Percentiles rank a stretch among this genome's conserved stretches.
Evolutionary conservation across 2,329 filamentous ascomycete species (phyloP).

Genomic region (Colletotrichum sojae): DNA sequence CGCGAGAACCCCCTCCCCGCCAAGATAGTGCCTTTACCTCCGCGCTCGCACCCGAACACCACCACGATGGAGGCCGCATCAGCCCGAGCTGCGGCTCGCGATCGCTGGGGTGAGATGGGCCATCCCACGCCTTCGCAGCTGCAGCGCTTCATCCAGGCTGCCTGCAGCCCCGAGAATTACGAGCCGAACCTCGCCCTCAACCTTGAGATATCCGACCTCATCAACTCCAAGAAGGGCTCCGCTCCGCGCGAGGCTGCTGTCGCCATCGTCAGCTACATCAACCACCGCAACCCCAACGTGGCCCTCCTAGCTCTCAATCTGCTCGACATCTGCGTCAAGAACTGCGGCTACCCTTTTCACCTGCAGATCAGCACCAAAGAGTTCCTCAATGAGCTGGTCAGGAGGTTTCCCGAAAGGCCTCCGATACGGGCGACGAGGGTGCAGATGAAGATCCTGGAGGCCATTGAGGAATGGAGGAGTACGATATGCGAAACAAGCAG

Average conservation of each 20-base stretch:
- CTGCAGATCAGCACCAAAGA: slow-evolving; percentile 99
- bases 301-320: slow-evolving; percentile 90
- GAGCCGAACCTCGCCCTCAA: slow-evolving; percentile 97
- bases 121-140: slow-evolving; percentile 87
- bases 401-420: slow-evolving; percentile 94
- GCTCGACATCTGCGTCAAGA: slow-evolving; percentile 99
- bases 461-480: slow-evolving; percentile 97
- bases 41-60: slow-evolving; percentile 27
- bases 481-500: slow-evolving; percentile 98
- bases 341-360: slow-evolving; percentile 99
- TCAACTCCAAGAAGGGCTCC: slow-evolving; percentile 97
- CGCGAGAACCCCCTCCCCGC: slow-evolving; percentile 36
- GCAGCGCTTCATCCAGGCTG: slow-evolving; percentile 95
- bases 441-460: slow-evolving; percentile 92
- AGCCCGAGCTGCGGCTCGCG: slow-evolving; percentile 93
- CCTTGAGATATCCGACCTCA: slow-evolving; percentile 95
- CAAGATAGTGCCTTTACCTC: slow-evolving; percentile 39
- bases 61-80: slow-evolving; percentile 90
- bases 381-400: slow-evolving; percentile 97
- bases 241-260: slow-evolving; percentile 95
- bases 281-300: slow-evolving; percentile 97
- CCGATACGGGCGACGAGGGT: slow-evolving; percentile 88
- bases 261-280: slow-evolving; percentile 93
- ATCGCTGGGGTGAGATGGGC: slow-evolving; percentile 89
- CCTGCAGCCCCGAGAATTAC: slow-evolving; percentile 97